Percentiles rank a stretch among this genome's conserved stretches.
Conservation (phyloP, 1,139 yeast genomes). For the Hyphopichia burtonii region DNA sequence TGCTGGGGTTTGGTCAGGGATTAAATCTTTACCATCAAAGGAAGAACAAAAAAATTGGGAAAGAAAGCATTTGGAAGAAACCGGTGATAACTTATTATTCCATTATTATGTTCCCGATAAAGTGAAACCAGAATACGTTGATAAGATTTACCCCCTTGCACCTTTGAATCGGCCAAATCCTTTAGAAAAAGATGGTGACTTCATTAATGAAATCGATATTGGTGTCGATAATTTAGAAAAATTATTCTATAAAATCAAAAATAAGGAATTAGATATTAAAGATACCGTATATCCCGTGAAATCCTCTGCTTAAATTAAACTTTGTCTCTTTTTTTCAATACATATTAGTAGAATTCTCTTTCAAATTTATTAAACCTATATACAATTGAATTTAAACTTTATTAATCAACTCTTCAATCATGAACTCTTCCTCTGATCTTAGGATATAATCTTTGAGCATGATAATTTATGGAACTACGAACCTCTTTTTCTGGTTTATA, state of each 20-base stretch:
- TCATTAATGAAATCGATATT: slow-evolving; percentile 22
- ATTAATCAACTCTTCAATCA: no score
- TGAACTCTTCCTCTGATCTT: slow-evolving; percentile 75
- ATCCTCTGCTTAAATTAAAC: not conserved
- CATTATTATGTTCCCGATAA: slow-evolving; percentile 23
- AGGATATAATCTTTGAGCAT: slow-evolving; percentile 77
- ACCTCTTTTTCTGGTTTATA: slow-evolving; percentile 47
- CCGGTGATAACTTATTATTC: slow-evolving; percentile 23
- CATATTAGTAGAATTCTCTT: no score
- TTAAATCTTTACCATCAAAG: slow-evolving; percentile 22
- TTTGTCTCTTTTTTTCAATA: no score
- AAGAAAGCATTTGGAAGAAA: slow-evolving; percentile 14
- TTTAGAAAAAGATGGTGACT: slow-evolving; percentile 21
- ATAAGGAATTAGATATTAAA: slow-evolving; percentile 7
- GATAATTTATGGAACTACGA: slow-evolving; percentile 66
- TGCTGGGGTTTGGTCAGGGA: slow-evolving; percentile 47
- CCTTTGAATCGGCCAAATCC: slow-evolving; percentile 26
- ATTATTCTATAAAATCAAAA: slow-evolving; percentile 23
- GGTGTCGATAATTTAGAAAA: slow-evolving; percentile 22
- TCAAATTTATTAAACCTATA: not conserved
- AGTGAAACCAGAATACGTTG: slow-evolving; percentile 22
- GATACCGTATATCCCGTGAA: slow-evolving; percentile 5
- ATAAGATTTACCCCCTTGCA: slow-evolving; percentile 18
- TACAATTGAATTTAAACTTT: not conserved
- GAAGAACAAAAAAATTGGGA: slow-evolving; percentile 34